Evolutionary conservation across 768 basidiomycete genomes (phyloP), one percentile per base, ranked within the genome.

Genomic region (Suillus fuscotomentosus): DNA sequence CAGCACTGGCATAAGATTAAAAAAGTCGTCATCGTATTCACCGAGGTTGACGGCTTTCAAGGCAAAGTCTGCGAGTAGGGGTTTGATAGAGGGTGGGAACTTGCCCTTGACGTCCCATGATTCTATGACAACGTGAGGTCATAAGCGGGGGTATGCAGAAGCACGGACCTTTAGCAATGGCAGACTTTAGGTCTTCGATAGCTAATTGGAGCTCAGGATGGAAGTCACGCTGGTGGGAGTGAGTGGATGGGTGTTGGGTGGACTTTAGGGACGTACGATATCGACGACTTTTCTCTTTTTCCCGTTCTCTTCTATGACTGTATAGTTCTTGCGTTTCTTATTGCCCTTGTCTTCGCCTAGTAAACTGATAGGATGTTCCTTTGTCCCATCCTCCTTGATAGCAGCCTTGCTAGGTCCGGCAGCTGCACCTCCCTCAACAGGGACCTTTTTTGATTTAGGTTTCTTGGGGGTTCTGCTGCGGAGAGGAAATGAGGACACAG

Each of bases 21-120:
- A 98, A 75, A 97, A 97, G 70, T 91, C 86, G 20, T 97, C 95
- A 66, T 94, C 91, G 76, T 97, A 97, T 72, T 96, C 88, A 74
- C 89, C 91, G n/a, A 92, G 82, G 34, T 83, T 80, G 70, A 97
- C 86, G 0, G 97, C 96, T 59, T 88, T 83, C 45, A 92, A 71
- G 0, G 95, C 93, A 47, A 93, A 83, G 11, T 85, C 73, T n/a
- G 81, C 79, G 4, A 99, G 83, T 6, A 86, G 67, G 0, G 91
- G 91, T 67, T 93, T 94, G 68, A 99, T 78, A 6, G 75, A 70
- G 0, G 88, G 88, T 9, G 97, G 97, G 79, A 99, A 99, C 73
- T 94, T 96, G 70, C 90, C 90, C 78, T 94, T 95, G 65, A 84
- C 79, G 47, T 84, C 84, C 89, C 91, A 97, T 45, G 79, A 81